Evolutionary conservation across 768 basidiomycete species (phyloP), one percentile per base, ranked within the genome.

Genomic region (Gautieria morchelliformis): DNA sequence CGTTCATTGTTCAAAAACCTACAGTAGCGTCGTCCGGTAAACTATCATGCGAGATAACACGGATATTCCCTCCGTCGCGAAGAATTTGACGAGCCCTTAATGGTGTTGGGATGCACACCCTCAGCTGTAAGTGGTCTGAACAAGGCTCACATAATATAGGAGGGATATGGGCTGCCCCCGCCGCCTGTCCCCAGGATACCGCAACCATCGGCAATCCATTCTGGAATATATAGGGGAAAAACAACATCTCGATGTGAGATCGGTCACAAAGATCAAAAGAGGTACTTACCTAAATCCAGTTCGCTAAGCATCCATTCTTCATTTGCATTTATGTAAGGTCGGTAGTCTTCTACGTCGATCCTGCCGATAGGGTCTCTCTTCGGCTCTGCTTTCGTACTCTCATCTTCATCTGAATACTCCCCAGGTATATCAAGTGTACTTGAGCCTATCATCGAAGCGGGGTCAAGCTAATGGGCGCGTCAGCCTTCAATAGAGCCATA

Each of bases 201-300:
- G 53, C 82, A 83, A 32, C 84, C 84, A 53, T 81, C 79, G 24
- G 80, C 75, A 47, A 85, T 78, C 72, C 80, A 85, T 55, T 80
- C 68, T 60, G 35, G 56, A 17, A 45, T 14, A 8, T 24, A 45
- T 14, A 8, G n/a, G 10, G 39, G 22, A 27, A 19, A 8, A 14
- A 7, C 3, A 17, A n/a, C 15, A 37, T 14, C 30, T 27, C 39
- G 44, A 15, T 19, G 27, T 27, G 27, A 49, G 35, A 3, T 2
- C 10, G 79, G 5, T 5, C 58, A 20, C n/a, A 11, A 3, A 15
- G 32, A 47, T 33, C 17, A 45, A 12, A 33, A 27, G 5, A 27
- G n/a, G 12, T 7, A 17, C 37, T 3, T 40, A 41, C 58, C 58
- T 22, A 78, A 64, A 60, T 79, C 77, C 2, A 71, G 67, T 62